A percentile compares a stretch with the other conserved stretches of the same genome.
phyloP scores from a whole-genome alignment of 345 rosid species.

The Populus deltoides region DNA sequence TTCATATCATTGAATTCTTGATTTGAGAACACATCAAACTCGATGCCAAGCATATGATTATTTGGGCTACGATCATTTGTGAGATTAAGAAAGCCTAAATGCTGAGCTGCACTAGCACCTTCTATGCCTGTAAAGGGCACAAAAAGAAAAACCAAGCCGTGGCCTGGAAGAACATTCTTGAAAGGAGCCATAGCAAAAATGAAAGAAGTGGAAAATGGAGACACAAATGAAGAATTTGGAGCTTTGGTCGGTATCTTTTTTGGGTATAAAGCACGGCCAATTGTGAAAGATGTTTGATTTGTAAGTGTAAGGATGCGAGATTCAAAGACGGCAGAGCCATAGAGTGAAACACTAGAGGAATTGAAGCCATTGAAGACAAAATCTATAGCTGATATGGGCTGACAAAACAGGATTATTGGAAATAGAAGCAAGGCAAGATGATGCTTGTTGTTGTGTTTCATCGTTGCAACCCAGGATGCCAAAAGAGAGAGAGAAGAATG shows the following conservation, averaged over 20 bases:
- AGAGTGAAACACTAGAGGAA: conserved; percentile 33
- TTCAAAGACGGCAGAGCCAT: conserved; percentile 44
- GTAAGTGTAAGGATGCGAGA: conserved; percentile 60
- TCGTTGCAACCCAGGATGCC: conserved; percentile 17
- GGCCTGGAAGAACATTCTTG: conserved; percentile 45
- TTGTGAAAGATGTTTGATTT: conserved; percentile 38
- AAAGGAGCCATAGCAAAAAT: conserved; percentile 68
- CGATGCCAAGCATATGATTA: conserved; percentile 54
- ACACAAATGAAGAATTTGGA: conserved; percentile 36
- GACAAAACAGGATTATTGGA: conserved; percentile 10
- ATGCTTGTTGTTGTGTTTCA: neutral
- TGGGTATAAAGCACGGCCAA: conserved; percentile 66
- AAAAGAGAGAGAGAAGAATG: conserved; percentile 4
- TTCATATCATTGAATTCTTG: conserved; percentile 66
- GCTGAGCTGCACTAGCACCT: conserved; percentile 42
- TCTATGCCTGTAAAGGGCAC: conserved; percentile 42
- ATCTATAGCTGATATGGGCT: conserved; percentile 39
- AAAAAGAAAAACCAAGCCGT: conserved; percentile 64
- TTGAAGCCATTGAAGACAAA: conserved; percentile 72
- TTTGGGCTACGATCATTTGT: conserved; percentile 41
- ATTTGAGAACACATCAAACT: conserved; percentile 66
- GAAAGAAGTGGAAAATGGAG: conserved; percentile 65
- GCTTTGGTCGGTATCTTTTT: conserved; percentile 39
- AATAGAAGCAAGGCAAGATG: neutral
- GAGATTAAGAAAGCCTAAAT: conserved; percentile 58